Evolutionary conservation across 1,284 basidiomycete species (phyloP).

Genomic region (Phellinidium pouzarii): DNA sequence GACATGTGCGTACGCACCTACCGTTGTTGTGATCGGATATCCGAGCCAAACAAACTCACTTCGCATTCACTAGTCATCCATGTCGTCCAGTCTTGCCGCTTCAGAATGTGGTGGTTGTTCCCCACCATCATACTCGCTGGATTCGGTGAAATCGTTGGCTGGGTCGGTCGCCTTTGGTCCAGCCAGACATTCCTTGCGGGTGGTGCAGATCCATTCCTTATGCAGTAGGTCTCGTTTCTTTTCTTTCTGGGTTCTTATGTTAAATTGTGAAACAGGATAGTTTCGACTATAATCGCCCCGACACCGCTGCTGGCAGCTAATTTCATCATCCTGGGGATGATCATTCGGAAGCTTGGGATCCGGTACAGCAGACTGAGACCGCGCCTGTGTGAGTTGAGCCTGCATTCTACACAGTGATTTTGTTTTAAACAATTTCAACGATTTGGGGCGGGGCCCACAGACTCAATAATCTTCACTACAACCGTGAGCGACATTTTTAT

Average conservation of each 20-base stretch:
- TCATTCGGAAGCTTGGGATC: constrained; percentile 36
- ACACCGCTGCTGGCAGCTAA: constrained; percentile 44
- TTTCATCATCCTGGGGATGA: constrained; percentile 42
- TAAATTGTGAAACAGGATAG: constrained; percentile 28
- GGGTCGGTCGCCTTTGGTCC: constrained; percentile 34
- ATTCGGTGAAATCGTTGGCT: constrained; percentile 34
- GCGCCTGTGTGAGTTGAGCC: constrained; percentile 24
- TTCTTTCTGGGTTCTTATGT: not conserved
- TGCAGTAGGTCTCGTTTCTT: constrained; percentile 34
- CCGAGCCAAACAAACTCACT: not conserved
- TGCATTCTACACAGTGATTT: not conserved
- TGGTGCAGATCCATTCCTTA: constrained; percentile 32
- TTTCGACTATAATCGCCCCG: constrained; percentile 37
- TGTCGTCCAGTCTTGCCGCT: constrained; percentile 27
- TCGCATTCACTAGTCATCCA: constrained; percentile 29
- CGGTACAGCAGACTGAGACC: constrained; percentile 35
- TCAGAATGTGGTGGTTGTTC: constrained; percentile 35
- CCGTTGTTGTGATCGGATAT: no score
- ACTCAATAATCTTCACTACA: constrained; percentile 33
- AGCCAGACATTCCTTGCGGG: constrained; percentile 23
- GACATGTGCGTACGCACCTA: constrained; percentile 9
- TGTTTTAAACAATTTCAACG: not conserved
- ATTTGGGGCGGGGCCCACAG: constrained; percentile 20
- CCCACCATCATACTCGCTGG: constrained; percentile 33
- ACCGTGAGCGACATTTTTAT: constrained; percentile 20